Evolutionary conservation across 139 green algal species (phyloP).

Genomic region (Chlamydomonas sp.): DNA sequence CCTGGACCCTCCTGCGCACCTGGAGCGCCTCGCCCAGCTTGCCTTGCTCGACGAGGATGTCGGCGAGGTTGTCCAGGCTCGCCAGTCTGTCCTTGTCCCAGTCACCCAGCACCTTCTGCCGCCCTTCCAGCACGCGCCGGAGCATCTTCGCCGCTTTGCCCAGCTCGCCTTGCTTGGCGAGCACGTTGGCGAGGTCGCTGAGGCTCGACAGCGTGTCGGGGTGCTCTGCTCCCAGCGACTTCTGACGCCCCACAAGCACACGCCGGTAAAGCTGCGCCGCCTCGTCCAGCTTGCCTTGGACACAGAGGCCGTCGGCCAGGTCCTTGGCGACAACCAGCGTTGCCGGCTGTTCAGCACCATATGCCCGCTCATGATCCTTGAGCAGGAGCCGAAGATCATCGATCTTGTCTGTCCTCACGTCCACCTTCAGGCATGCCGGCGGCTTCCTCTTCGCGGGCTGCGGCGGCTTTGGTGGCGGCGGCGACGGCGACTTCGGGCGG

Average conservation of each 20-base stretch:
- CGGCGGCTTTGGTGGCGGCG: too few relatives aligned
- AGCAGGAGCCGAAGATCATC: conserved; percentile 17
- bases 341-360: conserved; percentile 15
- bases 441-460: too few relatives aligned
- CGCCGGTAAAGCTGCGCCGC: conserved; percentile 17
- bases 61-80: too few relatives aligned
- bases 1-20: background rate
- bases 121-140: too few relatives aligned
- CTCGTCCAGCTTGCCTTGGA: conserved; percentile 5
- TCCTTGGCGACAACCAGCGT: conserved; percentile 4
- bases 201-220: background rate
- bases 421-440: too few relatives aligned
- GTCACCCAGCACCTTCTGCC: too few relatives aligned
- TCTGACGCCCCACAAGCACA: conserved; percentile 19
- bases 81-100: too few relatives aligned
- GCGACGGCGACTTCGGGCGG: too few relatives aligned
- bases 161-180: background rate
- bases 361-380: background rate
- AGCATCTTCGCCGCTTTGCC: too few relatives aligned
- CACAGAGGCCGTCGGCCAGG: conserved; percentile 13
- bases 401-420: too few relatives aligned
- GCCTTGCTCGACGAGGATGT: too few relatives aligned
- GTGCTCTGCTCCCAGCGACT: conserved; percentile 7
- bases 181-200: background rate
- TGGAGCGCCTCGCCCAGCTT: background rate